phyloP scores from a whole-genome alignment of 371 early-diverging fungal species.

The Actinomortierella wolfii region DNA sequence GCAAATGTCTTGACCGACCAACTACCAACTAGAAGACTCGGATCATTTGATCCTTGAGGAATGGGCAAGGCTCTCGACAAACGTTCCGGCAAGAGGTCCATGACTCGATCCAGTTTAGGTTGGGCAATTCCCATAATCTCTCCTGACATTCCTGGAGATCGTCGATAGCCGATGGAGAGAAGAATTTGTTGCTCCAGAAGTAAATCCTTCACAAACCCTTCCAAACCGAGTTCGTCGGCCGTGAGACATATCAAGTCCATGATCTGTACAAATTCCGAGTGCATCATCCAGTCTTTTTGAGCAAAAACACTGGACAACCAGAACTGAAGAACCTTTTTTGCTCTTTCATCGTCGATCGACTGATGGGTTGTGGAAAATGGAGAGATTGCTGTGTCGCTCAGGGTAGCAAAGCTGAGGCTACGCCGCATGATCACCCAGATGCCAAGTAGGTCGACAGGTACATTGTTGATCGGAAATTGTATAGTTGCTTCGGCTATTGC shows the following conservation, averaged over 20 bases:
- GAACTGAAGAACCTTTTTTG: conserved; percentile 18
- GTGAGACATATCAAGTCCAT: conserved; percentile 27
- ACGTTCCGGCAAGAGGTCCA: conserved; percentile 35
- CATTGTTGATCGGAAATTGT: background rate
- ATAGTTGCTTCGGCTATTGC: background rate
- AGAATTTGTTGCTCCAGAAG: conserved; percentile 40
- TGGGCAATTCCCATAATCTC: conserved; percentile 43
- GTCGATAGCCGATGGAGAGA: conserved; percentile 22
- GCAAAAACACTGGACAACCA: conserved; percentile 32
- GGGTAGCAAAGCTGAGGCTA: background rate
- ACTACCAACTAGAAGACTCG: conserved; percentile 57
- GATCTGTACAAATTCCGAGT: conserved; percentile 25
- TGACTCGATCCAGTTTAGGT: conserved; percentile 27
- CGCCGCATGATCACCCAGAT: background rate
- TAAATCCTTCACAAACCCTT: conserved; percentile 19
- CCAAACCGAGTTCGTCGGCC: conserved; percentile 22
- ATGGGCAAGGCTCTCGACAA: conserved; percentile 54
- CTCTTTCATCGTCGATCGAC: conserved; percentile 48
- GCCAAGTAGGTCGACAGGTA: background rate
- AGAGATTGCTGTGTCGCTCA: conserved; percentile 38
- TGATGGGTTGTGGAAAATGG: conserved; percentile 46
- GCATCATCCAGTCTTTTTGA: conserved; percentile 42
- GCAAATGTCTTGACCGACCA: conserved; percentile 58
- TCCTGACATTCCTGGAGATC: conserved; percentile 27
- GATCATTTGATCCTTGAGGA: conserved; percentile 45